These are phyloP conservation scores for Coemansia sp. DNA, from an alignment of 192 early-diverging fungal genomes.

Conservation along the genomic window DNA sequence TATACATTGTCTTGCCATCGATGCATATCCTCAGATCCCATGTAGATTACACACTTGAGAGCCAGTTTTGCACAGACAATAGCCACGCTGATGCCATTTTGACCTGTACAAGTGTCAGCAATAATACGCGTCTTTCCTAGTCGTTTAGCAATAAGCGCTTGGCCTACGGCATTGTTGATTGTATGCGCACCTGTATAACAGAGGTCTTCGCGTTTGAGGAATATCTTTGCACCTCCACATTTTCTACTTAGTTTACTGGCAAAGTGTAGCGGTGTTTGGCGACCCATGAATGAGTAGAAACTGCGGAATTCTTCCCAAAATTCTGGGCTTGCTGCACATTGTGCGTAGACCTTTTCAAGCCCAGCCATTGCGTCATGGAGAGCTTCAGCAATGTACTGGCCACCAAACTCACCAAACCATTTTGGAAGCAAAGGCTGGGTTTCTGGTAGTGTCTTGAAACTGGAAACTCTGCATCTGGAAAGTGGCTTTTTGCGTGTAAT, in stretches of 20 bases:
- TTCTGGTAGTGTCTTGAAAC: background rate
- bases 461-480: conserved; percentile 7
- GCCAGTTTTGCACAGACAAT: conserved; percentile 98
- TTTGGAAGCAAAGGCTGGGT: conserved; percentile 61
- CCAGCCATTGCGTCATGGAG: conserved; percentile 91
- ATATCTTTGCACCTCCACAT: conserved; percentile 85
- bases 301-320: conserved; percentile 92
- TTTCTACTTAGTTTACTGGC: conserved; percentile 82
- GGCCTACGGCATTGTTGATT: conserved; percentile 98
- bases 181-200: conserved; percentile 99
- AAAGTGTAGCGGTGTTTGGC: conserved; percentile 84
- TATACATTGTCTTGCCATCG: conserved; percentile 96
- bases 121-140: conserved; percentile 96
- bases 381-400: conserved; percentile 97
- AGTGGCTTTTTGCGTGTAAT: conserved; percentile 27
- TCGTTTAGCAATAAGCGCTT: conserved; percentile 89
- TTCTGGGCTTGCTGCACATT: conserved; percentile 79
- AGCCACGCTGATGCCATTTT: conserved; percentile 97
- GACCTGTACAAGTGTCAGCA: conserved; percentile 98
- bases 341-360: conserved; percentile 80
- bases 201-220: conserved; percentile 97
- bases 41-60: conserved; percentile 94
- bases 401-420: conserved; percentile 94
- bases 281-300: conserved; percentile 89
- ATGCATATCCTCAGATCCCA: conserved; percentile 95